These are phyloP conservation scores for Thalassiosira mediterranea DNA, from an alignment of 352 stramenopile genomes.

Conservation along the genomic window DNA sequence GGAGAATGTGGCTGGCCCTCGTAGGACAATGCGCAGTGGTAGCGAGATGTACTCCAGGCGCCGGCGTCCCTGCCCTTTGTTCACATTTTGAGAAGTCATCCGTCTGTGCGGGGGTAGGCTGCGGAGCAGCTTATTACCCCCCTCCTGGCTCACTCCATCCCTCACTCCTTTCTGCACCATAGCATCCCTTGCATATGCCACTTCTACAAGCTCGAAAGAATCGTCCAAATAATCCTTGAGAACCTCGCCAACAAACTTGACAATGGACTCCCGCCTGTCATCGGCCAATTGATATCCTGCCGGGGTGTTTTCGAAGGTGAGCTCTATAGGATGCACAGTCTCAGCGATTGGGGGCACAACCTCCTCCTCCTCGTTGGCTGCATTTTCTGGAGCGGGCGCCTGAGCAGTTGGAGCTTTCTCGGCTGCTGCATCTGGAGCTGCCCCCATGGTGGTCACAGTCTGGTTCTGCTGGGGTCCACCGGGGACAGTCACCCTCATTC, in stretches of 20 bases:
- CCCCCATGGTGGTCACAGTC: background rate
- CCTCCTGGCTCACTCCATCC: background rate
- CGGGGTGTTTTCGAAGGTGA: conserved; percentile 1
- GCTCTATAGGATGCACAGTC: conserved; percentile 15
- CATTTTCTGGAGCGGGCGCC: conserved; percentile 8
- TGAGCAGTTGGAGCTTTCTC: background rate
- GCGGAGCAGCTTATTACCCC: too few relatives aligned
- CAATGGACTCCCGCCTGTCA: background rate
- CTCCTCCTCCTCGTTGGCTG: background rate
- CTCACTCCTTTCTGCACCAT: background rate
- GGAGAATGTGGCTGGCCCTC: conserved; percentile 15
- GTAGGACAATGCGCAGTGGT: conserved; percentile 10
- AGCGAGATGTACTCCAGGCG: background rate
- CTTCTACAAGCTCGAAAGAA: conserved; percentile 20
- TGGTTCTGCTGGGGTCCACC: background rate
- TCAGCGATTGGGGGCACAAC: background rate
- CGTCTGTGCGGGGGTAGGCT: background rate
- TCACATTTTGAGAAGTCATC: too few relatives aligned
- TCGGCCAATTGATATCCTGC: background rate
- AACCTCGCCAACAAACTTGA: background rate
- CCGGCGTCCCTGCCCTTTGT: background rate
- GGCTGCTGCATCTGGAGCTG: background rate
- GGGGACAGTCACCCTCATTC: too few relatives aligned
- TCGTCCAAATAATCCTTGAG: conserved; percentile 16
- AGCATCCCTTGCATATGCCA: conserved; percentile 12